Base-by-base conservation (phyloP, 2,329 filamentous ascomycete species). In the Fusarium aywerte region DNA sequence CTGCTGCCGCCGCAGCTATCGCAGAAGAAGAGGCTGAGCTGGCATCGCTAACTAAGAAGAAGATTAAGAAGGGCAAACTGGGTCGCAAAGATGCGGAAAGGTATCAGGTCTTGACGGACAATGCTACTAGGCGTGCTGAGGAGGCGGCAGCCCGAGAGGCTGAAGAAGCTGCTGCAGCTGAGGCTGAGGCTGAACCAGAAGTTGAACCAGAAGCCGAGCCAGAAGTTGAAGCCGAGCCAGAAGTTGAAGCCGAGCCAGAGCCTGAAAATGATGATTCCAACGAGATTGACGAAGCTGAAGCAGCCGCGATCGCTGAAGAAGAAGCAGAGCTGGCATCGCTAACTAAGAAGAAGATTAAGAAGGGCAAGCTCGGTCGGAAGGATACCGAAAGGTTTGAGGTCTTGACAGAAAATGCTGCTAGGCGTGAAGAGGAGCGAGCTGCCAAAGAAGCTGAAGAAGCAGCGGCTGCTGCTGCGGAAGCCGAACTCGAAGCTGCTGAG, bases 11-110 rank as follows among this genome's bases (percentile, higher is more conserved):
- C 23, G 51, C 53, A 20, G 35, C 43, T 9, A 60, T 66, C 25
- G 75, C 77, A 5, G 76, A 77, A 25, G 79, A 83, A 61, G 80
- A 77, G 13, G 78, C 80, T 29, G 81, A 84, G 69, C 79, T 80
- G 21, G 77, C 77, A 18, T 76, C 75, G 13, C 76, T 77, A 53
- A 77, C 78, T 45, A 79, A 77, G 12, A 75, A 74, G 58, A 75
- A 71, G 27, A 53, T 45, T 32, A 83, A 81, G 72, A 80, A 80
- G 64, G 70, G 70, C 7, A 72, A 61, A 29, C 18, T 72, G 21
- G 70, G 70, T 15, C 66, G 60, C 27, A 72, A 70, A 44, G 70
- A 72, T 35, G 62, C 68, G 5, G 69, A 72, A 20, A 48, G 69
- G 23, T 64, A 62, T 10, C 52, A 67, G 12, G 18, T 45, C 21